Base-by-base conservation (phyloP, 176 grass and related monocot genomes). In the Carex littledalei region DNA sequence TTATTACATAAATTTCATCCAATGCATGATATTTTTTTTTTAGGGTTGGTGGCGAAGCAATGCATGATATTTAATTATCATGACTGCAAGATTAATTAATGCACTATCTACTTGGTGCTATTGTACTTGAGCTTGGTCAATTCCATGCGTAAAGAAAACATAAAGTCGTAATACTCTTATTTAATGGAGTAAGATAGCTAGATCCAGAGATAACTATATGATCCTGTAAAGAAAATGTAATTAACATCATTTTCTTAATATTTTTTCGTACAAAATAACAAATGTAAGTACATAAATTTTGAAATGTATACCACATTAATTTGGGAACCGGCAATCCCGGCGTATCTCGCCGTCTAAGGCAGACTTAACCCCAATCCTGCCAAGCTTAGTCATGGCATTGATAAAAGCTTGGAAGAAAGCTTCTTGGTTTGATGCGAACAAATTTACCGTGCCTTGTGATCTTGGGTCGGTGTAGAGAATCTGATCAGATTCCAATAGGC, bases 281-380 rank as follows among this genome's bases (percentile, higher is more conserved):
- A 76, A 69, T 17, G 53, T 12, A 53, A 77, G 5, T 78, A 78
- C 49, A 32, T 32, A 78, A 37, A 39, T 17, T 67, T 11, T 75
- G 20, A 75, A 75, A 53, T 15, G 20, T 24, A 57, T 43, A 57
- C 22, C 72, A 1, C 9, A 22, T 86, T 84, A 94, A 71, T 94
- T 89, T 0, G 83, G 67, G 64, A 64, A 70, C 11, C 85, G 60
- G 85, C 92, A 94, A 81, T 89, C 85, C 16, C 87, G 85, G 20
- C 92, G 92, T 81, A 94, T 92, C 90, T 94, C 90, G n/a, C 92
- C 92, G 39, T 78, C 41, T 29, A 85, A 81, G 16, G 88, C 81
- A 1, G 90, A 88, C 84, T 94, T 94, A 86, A 90, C 81, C 50
- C 90, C 88, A 18, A 94, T 7, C 86, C 90, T 78, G 0, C 92